Percentiles rank a stretch among this genome's conserved stretches.
Conservation (phyloP, 2,329 filamentous ascomycete genomes). For the Thelonectria blattea region DNA sequence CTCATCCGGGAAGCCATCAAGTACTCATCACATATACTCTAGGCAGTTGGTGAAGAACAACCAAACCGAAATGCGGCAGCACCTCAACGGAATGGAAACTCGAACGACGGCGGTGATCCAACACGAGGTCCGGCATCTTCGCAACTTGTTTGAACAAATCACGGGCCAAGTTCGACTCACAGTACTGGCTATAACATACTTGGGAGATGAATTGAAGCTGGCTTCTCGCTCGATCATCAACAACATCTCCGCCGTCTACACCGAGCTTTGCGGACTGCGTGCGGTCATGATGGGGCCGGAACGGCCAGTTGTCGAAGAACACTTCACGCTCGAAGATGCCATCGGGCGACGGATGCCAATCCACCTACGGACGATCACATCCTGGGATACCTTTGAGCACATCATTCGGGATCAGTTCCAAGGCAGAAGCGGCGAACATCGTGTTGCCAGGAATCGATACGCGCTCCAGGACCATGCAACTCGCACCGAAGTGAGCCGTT, state of each 20-base stretch:
- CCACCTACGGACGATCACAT: background rate
- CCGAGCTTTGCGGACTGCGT: background rate
- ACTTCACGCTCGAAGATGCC: conserved; percentile 2
- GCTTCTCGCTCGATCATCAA: background rate
- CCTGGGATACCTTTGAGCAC: background rate
- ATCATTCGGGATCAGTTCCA: background rate
- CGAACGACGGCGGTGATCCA: background rate
- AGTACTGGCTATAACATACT: background rate
- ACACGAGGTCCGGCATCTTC: background rate
- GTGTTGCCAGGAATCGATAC: background rate
- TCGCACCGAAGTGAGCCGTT: background rate
- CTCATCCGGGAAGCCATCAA: no score
- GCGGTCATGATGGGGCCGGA: background rate
- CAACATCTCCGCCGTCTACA: background rate
- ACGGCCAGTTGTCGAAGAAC: background rate
- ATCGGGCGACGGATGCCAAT: background rate
- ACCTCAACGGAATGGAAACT: background rate
- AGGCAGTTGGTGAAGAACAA: background rate
- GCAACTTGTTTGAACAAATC: background rate
- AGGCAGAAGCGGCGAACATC: background rate
- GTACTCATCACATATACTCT: no score
- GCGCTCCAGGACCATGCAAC: background rate
- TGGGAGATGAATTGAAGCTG: background rate
- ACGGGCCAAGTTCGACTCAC: background rate
- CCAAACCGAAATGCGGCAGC: background rate